A percentile compares a stretch with the other conserved stretches of the same genome.
phyloP scores from a whole-genome alignment of 2,329 filamentous ascomycete species.

The Metarhizium humberi region DNA sequence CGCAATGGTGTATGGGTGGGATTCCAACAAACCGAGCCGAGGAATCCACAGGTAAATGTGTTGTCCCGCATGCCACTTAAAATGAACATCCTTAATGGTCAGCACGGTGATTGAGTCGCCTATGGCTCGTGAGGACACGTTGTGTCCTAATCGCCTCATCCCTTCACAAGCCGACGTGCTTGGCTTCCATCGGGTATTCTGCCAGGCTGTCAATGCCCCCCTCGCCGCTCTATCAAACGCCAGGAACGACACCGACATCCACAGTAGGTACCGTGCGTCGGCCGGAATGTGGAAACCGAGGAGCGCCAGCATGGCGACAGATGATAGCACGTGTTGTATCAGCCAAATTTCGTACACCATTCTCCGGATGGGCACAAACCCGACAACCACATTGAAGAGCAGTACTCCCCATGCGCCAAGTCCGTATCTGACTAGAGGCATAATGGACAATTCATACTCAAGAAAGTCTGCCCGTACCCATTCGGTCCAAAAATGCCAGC shows the following conservation, averaged over 20 bases:
- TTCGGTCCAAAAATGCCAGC: constrained; percentile 58
- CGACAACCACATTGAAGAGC: constrained; percentile 55
- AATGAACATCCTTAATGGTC: constrained; percentile 50
- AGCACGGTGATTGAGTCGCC: constrained; percentile 45
- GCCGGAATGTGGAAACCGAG: constrained; percentile 54
- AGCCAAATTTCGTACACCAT: constrained; percentile 63
- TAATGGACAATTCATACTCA: constrained; percentile 45
- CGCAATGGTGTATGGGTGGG: constrained; percentile 55
- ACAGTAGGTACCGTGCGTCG: constrained; percentile 52
- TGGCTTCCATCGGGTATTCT: constrained; percentile 38
- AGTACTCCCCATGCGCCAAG: constrained; percentile 57
- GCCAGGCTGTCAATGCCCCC: constrained; percentile 36
- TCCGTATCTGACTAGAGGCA: constrained; percentile 58
- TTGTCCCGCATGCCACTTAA: constrained; percentile 50
- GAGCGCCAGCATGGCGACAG: constrained; percentile 52
- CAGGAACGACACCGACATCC: constrained; percentile 55
- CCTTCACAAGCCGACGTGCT: constrained; percentile 35
- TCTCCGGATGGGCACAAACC: constrained; percentile 54
- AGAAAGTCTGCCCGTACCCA: constrained; percentile 54
- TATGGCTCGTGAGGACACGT: constrained; percentile 36
- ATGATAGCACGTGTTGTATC: constrained; percentile 55
- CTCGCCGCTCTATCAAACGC: constrained; percentile 53
- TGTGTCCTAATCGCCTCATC: constrained; percentile 41
- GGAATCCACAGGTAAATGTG: constrained; percentile 54
- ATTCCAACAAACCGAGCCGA: constrained; percentile 41